Evolutionary conservation across 169 alveolate species (phyloP).

Genomic region (Cryptosporidium bovis): DNA sequence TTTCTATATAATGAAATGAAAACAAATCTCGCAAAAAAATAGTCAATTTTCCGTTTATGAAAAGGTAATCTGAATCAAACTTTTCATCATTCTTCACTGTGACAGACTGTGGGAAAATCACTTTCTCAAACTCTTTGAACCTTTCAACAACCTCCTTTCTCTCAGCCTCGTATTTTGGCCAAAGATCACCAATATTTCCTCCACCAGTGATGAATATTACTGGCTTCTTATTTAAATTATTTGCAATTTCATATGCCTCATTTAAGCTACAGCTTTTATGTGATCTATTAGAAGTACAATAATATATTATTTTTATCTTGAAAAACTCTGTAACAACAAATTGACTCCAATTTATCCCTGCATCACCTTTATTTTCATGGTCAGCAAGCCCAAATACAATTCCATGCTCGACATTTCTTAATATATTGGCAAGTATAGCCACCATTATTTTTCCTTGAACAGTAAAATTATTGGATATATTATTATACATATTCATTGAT

Average conservation of each 20-base stretch:
- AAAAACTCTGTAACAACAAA: conserved; percentile 12
- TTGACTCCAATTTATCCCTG: conserved; percentile 75
- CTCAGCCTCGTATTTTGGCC: conserved; percentile 67
- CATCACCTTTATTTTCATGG: conserved; percentile 76
- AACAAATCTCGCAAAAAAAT: conserved; percentile 49
- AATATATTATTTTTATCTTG: conserved; percentile 36
- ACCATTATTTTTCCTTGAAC: conserved; percentile 37
- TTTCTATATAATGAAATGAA: conserved; percentile 21
- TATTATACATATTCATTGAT: conserved; percentile 45
- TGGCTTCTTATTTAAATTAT: conserved; percentile 13
- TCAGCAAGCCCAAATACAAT: conserved; percentile 75
- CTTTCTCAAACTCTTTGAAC: conserved; percentile 31
- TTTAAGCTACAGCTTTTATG: conserved; percentile 48
- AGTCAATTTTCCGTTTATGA: conserved; percentile 12
- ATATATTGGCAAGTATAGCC: conserved; percentile 13
- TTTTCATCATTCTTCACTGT: neutral
- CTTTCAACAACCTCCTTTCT: conserved; percentile 25
- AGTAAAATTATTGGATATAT: conserved; percentile 15
- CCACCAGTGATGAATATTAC: conserved; percentile 71
- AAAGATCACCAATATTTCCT: conserved; percentile 71
- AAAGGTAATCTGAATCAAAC: conserved; percentile 6
- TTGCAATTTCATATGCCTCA: conserved; percentile 36
- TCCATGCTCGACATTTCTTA: conserved; percentile 22
- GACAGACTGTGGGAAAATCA: conserved; percentile 73
- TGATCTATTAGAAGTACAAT: conserved; percentile 51